These are phyloP conservation scores for Huntiella moniliformis DNA, from an alignment of 2,329 filamentous ascomycete genomes.

Conservation along the genomic window DNA sequence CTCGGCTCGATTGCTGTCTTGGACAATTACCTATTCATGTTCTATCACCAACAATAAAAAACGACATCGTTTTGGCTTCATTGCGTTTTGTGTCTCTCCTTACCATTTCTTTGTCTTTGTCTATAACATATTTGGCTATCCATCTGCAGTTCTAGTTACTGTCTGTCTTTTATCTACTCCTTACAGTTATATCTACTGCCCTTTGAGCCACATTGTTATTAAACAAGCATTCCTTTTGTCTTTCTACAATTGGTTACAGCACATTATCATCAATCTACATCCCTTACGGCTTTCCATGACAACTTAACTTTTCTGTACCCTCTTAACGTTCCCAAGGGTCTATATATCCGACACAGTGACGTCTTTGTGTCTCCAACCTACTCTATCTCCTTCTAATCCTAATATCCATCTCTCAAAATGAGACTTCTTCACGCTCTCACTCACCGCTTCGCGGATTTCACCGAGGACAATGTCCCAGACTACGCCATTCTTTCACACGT, in stretches of 20 bases:
- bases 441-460: slow-evolving; percentile 8
- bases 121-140: too few relatives aligned
- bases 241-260: not conserved
- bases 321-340: not conserved
- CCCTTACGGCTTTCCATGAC: not conserved
- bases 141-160: too few relatives aligned
- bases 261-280: not conserved
- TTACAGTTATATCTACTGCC: too few relatives aligned
- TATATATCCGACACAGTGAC: not conserved
- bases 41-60: too few relatives aligned
- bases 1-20: too few relatives aligned
- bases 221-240: too few relatives aligned
- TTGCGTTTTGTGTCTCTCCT: too few relatives aligned
- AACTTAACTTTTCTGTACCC: not conserved
- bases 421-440: slow-evolving; percentile 9
- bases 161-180: too few relatives aligned
- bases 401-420: slow-evolving; percentile 2
- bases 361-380: not conserved
- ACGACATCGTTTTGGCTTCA: too few relatives aligned
- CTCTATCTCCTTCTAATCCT: not conserved
- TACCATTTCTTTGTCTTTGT: too few relatives aligned
- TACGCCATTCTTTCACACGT: slow-evolving; percentile 20
- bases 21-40: too few relatives aligned
- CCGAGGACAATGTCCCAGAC: slow-evolving; percentile 12
- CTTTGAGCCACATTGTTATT: too few relatives aligned